phyloP scores from a whole-genome alignment of 345 rosid species.

The Gossypium longicalyx region DNA sequence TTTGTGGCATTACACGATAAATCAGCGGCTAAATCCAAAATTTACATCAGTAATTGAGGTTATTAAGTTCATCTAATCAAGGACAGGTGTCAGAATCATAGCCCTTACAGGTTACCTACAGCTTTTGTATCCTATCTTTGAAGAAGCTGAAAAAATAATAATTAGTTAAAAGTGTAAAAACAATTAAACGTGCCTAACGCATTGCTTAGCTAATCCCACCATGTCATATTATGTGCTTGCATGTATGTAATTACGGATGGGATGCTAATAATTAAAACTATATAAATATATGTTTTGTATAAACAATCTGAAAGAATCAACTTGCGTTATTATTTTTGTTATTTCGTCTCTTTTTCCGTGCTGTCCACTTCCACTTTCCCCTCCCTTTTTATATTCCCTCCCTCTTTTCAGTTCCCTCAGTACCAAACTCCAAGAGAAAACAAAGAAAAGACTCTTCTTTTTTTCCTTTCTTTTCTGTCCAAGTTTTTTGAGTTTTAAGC shows the following conservation, averaged over 20 bases:
- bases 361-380: slow-evolving; percentile 9
- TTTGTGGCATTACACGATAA: not conserved
- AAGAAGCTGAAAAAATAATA: slow-evolving; percentile 12
- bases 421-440: not conserved
- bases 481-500: not conserved
- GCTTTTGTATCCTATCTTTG: not conserved
- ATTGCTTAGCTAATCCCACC: slow-evolving; percentile 13
- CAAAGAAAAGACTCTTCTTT: not conserved
- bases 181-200: not conserved
- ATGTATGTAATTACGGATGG: not conserved
- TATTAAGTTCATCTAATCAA: not conserved
- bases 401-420: slow-evolving; percentile 14
- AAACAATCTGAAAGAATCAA: slow-evolving; percentile 17
- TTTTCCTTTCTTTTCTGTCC: not conserved
- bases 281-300: not conserved
- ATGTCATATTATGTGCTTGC: not conserved
- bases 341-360: not conserved
- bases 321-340: slow-evolving; percentile 4
- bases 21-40: not conserved
- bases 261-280: no score
- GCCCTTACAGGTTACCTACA: not conserved
- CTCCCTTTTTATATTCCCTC: slow-evolving; percentile 13
- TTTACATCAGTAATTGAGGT: not conserved
- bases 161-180: no score
- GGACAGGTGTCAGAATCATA: slow-evolving; percentile 8